A percentile compares a stretch with the other conserved stretches of the same genome.
These are phyloP conservation scores for Pseudocercospora vitis DNA, from an alignment of 2,329 filamentous ascomycete genomes.

Conservation along the genomic window DNA sequence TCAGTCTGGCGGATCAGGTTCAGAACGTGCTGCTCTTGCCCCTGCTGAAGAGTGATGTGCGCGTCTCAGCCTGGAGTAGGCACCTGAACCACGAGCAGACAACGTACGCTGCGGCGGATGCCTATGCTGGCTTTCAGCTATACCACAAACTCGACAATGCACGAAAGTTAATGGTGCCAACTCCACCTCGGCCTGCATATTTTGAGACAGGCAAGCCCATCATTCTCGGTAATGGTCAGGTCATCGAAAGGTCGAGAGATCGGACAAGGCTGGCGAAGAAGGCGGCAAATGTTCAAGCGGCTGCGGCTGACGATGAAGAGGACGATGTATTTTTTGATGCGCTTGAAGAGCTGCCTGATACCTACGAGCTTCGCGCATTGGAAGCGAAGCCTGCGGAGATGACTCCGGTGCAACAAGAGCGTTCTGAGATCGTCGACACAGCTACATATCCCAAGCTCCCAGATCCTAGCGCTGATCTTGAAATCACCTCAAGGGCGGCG, in stretches of 20 bases:
- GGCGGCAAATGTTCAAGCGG: conserved; percentile 14
- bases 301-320: conserved; percentile 31
- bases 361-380: conserved; percentile 18
- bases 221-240: conserved; percentile 50
- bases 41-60: conserved; percentile 72
- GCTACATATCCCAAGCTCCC: not conserved
- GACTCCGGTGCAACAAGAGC: not conserved
- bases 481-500: too few species aligned
- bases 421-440: not conserved
- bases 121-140: conserved; percentile 75
- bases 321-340: conserved; percentile 40
- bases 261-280: conserved; percentile 17
- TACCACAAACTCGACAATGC: conserved; percentile 70
- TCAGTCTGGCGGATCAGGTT: conserved; percentile 69
- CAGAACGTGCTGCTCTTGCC: conserved; percentile 70
- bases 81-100: conserved; percentile 65
- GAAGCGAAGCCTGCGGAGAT: not conserved
- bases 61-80: conserved; percentile 72
- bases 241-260: conserved; percentile 15
- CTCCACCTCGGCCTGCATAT: conserved; percentile 67
- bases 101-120: conserved; percentile 75
- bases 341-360: conserved; percentile 28
- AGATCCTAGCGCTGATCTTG: too few species aligned
- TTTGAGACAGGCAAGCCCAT: conserved; percentile 69
- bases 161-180: conserved; percentile 64